Evolutionary conservation across 495 filamentous ascomycete species (phyloP).

Genomic region (Extremus antarcticus): DNA sequence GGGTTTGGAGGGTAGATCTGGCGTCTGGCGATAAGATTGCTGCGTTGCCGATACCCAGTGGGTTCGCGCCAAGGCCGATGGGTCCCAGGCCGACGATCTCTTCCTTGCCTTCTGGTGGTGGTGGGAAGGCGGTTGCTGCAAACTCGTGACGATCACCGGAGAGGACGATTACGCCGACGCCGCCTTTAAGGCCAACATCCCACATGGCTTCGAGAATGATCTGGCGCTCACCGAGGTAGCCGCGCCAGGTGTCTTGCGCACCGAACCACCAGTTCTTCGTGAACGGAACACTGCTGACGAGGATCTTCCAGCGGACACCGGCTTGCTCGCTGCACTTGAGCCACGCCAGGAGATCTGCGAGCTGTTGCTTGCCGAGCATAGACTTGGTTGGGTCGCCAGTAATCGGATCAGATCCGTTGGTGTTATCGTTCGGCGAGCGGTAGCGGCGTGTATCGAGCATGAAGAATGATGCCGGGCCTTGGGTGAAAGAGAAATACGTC

Average conservation of each 20-base stretch:
- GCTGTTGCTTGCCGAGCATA: constrained; percentile 75
- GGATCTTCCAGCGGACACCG: constrained; percentile 86
- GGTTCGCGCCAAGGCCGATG: constrained; percentile 9
- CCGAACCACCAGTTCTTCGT: constrained; percentile 93
- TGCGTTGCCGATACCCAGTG: background rate
- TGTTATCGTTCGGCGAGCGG: constrained; percentile 49
- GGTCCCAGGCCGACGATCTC: constrained; percentile 15
- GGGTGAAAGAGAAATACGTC: constrained; percentile 76
- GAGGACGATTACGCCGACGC: constrained; percentile 69
- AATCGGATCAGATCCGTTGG: constrained; percentile 28
- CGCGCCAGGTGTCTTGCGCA: constrained; percentile 80
- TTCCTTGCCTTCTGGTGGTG: constrained; percentile 37
- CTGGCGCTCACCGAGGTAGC: constrained; percentile 68
- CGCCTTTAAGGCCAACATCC: constrained; percentile 55
- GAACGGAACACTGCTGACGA: constrained; percentile 81
- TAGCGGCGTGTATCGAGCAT: constrained; percentile 87
- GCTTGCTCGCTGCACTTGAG: constrained; percentile 54
- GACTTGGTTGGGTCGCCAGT: constrained; percentile 52
- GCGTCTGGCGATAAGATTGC: constrained; percentile 18
- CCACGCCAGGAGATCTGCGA: constrained; percentile 67
- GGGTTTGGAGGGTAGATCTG: constrained; percentile 24
- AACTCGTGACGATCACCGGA: constrained; percentile 93
- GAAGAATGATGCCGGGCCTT: constrained; percentile 89
- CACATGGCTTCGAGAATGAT: constrained; percentile 83
- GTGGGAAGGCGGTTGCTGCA: constrained; percentile 78